Percentiles rank a stretch among this genome's conserved stretches.
Conservation (phyloP, 495 filamentous ascomycete species). For the Immersiella caudata region DNA sequence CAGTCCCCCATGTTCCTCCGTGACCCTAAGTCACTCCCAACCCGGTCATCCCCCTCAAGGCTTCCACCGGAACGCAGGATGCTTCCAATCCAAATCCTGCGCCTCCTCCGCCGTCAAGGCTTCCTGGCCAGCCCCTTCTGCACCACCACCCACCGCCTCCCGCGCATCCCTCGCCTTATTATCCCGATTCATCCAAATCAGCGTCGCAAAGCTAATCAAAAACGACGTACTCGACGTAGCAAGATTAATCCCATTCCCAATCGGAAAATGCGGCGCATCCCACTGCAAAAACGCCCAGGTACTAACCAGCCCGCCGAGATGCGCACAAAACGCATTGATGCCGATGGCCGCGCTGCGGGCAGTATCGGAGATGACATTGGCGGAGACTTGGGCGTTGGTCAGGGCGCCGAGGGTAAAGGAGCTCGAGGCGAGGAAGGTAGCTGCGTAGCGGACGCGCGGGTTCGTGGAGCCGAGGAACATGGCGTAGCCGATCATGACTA, state of each 20-base stretch:
- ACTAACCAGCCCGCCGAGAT: slow-evolving; percentile 64
- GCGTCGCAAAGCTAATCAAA: slow-evolving; percentile 46
- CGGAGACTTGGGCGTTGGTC: slow-evolving; percentile 60
- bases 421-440: slow-evolving; percentile 16
- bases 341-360: slow-evolving; percentile 64
- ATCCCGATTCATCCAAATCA: slow-evolving; percentile 59
- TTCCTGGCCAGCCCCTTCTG: slow-evolving; percentile 46
- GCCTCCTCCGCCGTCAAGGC: slow-evolving; percentile 52
- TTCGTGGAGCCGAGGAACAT: slow-evolving; percentile 16
- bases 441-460: slow-evolving; percentile 6
- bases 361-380: slow-evolving; percentile 68
- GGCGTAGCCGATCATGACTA: slow-evolving; percentile 14
- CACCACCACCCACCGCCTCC: slow-evolving; percentile 39
- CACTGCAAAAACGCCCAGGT: slow-evolving; percentile 66
- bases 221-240: slow-evolving; percentile 55
- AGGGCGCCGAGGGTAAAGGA: slow-evolving; percentile 64
- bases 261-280: slow-evolving; percentile 64
- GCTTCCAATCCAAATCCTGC: slow-evolving; percentile 66
- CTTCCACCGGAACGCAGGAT: slow-evolving; percentile 52
- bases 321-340: slow-evolving; percentile 66
- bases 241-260: slow-evolving; percentile 68
- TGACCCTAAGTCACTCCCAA: too few relatives aligned
- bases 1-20: too few relatives aligned
- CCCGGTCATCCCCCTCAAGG: too few relatives aligned
- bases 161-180: slow-evolving; percentile 56